phyloP scores from a whole-genome alignment of 257 asterid species.

The Catharanthus roseus region DNA sequence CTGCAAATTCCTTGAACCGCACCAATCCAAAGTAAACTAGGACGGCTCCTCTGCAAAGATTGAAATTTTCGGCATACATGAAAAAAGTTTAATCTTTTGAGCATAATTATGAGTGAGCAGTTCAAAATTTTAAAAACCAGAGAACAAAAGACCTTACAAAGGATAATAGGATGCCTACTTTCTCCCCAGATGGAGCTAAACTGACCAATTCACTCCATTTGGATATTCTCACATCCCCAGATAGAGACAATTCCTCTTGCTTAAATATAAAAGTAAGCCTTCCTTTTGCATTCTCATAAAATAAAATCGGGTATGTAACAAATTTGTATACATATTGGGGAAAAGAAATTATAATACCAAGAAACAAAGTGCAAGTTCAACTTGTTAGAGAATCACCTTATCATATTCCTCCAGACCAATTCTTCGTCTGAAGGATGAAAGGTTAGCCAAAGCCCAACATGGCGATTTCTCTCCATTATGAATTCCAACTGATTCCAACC shows the following conservation, averaged over 20 bases:
- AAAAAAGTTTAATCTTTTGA: conserved; percentile 23
- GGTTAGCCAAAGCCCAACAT: conserved; percentile 70
- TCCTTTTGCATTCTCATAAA: background rate
- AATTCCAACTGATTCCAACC: conserved; percentile 67
- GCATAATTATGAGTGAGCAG: conserved; percentile 26
- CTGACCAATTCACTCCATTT: background rate
- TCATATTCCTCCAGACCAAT: conserved; percentile 64
- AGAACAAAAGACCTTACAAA: background rate
- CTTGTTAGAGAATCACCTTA: conserved; percentile 35
- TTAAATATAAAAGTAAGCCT: background rate
- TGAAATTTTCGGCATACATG: conserved; percentile 23
- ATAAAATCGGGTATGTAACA: background rate
- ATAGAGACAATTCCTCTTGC: background rate
- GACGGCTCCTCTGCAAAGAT: background rate
- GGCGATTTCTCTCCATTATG: conserved; percentile 86
- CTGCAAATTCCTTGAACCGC: conserved; percentile 28
- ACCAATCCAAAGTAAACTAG: conserved; percentile 19
- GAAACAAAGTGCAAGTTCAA: background rate
- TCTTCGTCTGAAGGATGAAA: conserved; percentile 55
- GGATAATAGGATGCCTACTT: background rate
- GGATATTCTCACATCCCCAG: background rate
- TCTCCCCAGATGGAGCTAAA: background rate
- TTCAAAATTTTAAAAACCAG: background rate
- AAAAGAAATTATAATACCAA: background rate
- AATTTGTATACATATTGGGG: background rate